These are phyloP conservation scores for Rhizoclosmatium hyalinum DNA, from an alignment of 371 early-diverging fungal genomes.

Conservation along the genomic window DNA sequence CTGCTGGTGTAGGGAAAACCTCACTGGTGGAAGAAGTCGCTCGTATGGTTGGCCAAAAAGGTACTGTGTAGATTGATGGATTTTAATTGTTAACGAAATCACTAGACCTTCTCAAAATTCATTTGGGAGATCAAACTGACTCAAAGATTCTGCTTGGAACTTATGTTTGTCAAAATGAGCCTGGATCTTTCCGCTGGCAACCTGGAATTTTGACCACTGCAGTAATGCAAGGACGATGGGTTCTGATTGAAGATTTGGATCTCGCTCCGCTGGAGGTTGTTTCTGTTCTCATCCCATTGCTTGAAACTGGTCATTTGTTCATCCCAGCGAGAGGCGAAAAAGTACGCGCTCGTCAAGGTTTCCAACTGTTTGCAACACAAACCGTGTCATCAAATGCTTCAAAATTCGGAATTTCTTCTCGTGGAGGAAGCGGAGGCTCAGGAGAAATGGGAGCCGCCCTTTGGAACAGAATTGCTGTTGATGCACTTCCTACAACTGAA, in stretches of 20 bases:
- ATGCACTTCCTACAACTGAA: conserved; percentile 70
- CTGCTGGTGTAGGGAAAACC: conserved; percentile 28
- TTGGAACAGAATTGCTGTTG: conserved; percentile 75
- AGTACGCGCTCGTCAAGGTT: conserved; percentile 88
- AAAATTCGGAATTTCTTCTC: conserved; percentile 4
- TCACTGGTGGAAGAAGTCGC: conserved; percentile 26
- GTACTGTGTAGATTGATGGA: not conserved
- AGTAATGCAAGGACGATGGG: conserved; percentile 96
- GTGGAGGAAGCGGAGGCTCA: not conserved
- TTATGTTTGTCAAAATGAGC: conserved; percentile 91
- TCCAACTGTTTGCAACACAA: conserved; percentile 96
- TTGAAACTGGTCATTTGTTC: conserved; percentile 93
- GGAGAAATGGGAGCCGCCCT: conserved; percentile 50
- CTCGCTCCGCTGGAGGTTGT: conserved; percentile 97
- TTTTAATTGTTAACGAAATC: not conserved
- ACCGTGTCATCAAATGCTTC: conserved; percentile 41
- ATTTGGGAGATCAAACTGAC: conserved; percentile 99
- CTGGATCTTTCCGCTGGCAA: conserved; percentile 95
- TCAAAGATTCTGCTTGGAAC: conserved; percentile 96
- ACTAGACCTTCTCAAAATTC: conserved; percentile 90
- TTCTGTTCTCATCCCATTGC: conserved; percentile 91
- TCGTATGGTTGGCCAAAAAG: conserved; percentile 26
- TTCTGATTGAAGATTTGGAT: conserved; percentile 99
- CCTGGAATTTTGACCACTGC: conserved; percentile 96
- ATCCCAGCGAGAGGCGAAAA: conserved; percentile 95